phyloP scores from a whole-genome alignment of 805 yeast species.

The Metschnikowia dekortorum region DNA sequence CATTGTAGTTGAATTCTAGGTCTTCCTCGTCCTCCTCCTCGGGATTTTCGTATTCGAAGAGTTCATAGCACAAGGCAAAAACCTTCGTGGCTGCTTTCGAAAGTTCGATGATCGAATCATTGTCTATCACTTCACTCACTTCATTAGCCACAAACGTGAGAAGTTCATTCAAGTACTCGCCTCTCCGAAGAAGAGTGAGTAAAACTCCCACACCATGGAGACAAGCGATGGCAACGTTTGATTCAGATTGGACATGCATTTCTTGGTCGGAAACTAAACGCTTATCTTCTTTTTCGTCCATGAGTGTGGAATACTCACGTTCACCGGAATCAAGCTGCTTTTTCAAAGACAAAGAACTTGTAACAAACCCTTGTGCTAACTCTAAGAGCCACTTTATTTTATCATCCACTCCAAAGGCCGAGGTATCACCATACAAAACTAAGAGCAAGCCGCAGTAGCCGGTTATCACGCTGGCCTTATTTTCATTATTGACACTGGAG shows the following conservation, averaged over 20 bases:
- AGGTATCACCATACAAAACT: constrained; percentile 45
- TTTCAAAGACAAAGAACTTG: constrained; percentile 27
- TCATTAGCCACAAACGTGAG: constrained; percentile 27
- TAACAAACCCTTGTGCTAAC: constrained; percentile 36
- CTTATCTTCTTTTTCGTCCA: constrained; percentile 35
- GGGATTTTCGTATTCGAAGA: constrained; percentile 41
- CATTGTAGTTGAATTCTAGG: constrained; percentile 40
- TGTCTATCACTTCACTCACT: constrained; percentile 40
- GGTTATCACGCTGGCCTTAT: constrained; percentile 34
- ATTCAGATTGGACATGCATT: constrained; percentile 28
- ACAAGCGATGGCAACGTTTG: constrained; percentile 37
- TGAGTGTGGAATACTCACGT: constrained; percentile 38
- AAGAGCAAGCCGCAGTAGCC: constrained; percentile 38
- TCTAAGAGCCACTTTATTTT: constrained; percentile 41
- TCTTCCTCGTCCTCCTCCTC: constrained; percentile 38
- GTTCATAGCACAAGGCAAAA: constrained; percentile 53
- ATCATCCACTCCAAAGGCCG: constrained; percentile 48
- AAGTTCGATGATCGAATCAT: constrained; percentile 40
- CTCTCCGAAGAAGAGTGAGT: constrained; percentile 41
- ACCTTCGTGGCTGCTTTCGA: constrained; percentile 53
- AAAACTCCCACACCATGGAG: constrained; percentile 45
- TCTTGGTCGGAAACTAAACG: constrained; percentile 32
- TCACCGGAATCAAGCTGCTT: constrained; percentile 37
- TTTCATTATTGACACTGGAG: constrained; percentile 31
- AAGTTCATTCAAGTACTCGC: constrained; percentile 39